phyloP scores from a whole-genome alignment of 805 yeast species.

The Zygoascus tannicola region DNA sequence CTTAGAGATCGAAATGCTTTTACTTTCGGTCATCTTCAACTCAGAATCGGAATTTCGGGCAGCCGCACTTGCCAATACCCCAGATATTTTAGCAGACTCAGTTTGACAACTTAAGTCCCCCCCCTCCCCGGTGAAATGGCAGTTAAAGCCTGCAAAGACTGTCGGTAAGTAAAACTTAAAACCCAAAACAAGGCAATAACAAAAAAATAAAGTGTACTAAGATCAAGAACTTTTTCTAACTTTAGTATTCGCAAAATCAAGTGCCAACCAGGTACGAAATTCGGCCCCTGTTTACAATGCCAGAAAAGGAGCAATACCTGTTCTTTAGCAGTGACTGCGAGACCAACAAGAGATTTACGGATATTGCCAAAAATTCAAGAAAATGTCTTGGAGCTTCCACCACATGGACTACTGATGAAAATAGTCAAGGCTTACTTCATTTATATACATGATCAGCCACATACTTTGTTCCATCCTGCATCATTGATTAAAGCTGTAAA shows the following conservation, averaged over 20 bases:
- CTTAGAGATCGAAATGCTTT: too few relatives aligned
- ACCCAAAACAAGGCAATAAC: too few relatives aligned
- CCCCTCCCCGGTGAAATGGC: background rate
- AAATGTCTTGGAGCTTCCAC: background rate
- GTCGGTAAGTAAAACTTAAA: background rate
- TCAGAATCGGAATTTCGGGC: too few relatives aligned
- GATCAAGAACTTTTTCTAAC: background rate
- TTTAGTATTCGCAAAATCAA: background rate
- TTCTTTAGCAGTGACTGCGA: background rate
- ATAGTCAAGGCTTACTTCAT: conserved; percentile 5
- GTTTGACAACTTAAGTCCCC: too few relatives aligned
- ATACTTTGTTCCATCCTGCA: conserved; percentile 6
- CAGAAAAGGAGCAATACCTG: background rate
- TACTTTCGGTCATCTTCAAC: too few relatives aligned
- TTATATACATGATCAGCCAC: conserved; percentile 10
- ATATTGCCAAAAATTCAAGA: background rate
- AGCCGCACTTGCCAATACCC: too few relatives aligned
- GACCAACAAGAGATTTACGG: too few relatives aligned
- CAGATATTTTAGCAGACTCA: too few relatives aligned
- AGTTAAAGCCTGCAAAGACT: background rate
- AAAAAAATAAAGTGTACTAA: background rate
- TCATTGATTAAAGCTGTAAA: conserved; percentile 3
- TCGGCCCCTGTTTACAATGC: background rate
- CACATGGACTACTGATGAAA: background rate
- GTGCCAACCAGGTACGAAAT: background rate